phyloP scores from a whole-genome alignment of 1,139 yeast species.

The Nakaseomyces sp. region DNA sequence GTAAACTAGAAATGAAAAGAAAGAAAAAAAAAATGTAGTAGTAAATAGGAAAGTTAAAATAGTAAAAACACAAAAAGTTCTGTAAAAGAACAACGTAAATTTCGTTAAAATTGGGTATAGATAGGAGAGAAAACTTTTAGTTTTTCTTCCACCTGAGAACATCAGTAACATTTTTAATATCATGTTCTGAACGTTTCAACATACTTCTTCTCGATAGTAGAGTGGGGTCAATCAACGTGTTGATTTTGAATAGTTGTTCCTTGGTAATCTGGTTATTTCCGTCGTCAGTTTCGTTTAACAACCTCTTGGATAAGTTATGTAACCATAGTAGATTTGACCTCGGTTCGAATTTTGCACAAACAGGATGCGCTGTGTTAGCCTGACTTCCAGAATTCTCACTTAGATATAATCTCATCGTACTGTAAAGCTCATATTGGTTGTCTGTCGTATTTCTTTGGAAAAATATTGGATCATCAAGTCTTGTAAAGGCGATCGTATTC shows the following conservation, averaged over 20 bases:
- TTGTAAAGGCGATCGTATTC: constrained; percentile 22
- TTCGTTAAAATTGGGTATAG: background rate
- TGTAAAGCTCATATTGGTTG: constrained; percentile 45
- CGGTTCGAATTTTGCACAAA: constrained; percentile 34
- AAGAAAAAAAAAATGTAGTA: background rate
- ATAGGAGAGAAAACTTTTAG: background rate
- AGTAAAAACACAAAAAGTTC: too few relatives aligned
- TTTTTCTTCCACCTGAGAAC: background rate
- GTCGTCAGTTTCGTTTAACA: background rate
- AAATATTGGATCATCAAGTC: constrained; percentile 44
- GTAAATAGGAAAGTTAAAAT: background rate
- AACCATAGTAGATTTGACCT: constrained; percentile 39
- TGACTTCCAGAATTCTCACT: constrained; percentile 12
- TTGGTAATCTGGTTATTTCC: background rate
- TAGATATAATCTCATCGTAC: constrained; percentile 35
- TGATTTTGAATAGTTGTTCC: background rate
- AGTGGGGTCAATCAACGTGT: constrained; percentile 1
- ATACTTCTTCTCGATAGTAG: background rate
- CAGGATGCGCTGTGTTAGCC: background rate
- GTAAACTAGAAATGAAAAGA: background rate
- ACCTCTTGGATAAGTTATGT: constrained; percentile 30
- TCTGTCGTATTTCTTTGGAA: constrained; percentile 42
- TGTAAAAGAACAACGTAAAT: background rate
- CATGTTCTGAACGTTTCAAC: background rate
- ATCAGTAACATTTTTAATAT: background rate